Evolutionary conservation across 2,329 filamentous ascomycete genomes (phyloP).

Genomic region (Paraconiothyrium brasiliense): DNA sequence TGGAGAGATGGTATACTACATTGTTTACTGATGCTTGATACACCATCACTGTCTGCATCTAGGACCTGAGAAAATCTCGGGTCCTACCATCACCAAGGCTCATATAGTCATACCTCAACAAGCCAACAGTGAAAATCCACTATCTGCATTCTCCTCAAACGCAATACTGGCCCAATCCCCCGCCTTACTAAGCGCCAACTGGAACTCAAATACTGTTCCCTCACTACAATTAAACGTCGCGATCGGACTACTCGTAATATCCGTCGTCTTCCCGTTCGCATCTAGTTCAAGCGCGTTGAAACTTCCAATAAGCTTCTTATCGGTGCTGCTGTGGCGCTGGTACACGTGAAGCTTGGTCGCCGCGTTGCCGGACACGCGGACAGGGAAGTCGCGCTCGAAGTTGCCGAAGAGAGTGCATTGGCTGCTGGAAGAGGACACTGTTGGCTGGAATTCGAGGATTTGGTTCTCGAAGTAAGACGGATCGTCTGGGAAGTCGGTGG

Average conservation of each 20-base stretch:
- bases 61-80: no score
- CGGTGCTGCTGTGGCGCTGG: conserved; percentile 4
- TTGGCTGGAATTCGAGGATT: conserved; percentile 9
- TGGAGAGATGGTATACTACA: no score
- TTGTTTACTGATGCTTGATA: no score
- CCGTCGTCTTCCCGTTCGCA: background rate
- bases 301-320: conserved; percentile 2
- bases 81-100: no score
- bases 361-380: background rate
- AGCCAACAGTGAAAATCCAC: conserved; percentile 8
- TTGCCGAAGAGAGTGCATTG: conserved; percentile 7
- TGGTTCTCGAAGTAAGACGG: conserved; percentile 4
- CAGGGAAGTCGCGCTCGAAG: background rate
- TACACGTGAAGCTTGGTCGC: background rate
- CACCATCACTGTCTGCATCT: no score
- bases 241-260: background rate
- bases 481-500: conserved; percentile 1
- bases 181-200: background rate
- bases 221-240: background rate
- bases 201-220: conserved; percentile 4
- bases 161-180: background rate
- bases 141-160: conserved; percentile 1
- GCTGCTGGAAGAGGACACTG: background rate
- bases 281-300: background rate
- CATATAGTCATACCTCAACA: background rate